Evolutionary conservation across 371 early-diverging fungal species (phyloP).

Genomic region (Mucor plumbeus): DNA sequence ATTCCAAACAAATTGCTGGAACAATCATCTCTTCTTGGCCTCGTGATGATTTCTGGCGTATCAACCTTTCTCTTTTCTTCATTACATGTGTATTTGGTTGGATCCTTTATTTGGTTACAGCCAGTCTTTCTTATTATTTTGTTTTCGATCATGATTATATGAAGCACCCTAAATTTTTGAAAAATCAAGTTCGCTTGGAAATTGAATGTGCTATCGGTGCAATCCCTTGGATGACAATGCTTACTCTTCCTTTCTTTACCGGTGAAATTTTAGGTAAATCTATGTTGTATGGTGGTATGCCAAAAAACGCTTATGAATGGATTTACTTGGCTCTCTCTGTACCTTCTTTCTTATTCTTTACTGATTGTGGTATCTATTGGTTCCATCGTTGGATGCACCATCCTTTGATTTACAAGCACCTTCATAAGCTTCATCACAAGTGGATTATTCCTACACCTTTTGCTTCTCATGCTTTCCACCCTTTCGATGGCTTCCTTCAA

Average conservation of each 20-base stretch:
- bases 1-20: slow-evolving; percentile 37
- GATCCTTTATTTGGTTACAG: slow-evolving; percentile 80
- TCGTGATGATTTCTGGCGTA: slow-evolving; percentile 73
- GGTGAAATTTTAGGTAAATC: slow-evolving; percentile 91
- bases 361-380: slow-evolving; percentile 95
- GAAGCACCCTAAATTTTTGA: slow-evolving; percentile 92
- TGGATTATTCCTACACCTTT: slow-evolving; percentile 89
- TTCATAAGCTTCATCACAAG: slow-evolving; percentile 80
- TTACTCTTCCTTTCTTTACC: slow-evolving; percentile 91
- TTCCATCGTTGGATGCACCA: slow-evolving; percentile 92
- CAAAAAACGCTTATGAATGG: slow-evolving; percentile 50
- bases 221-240: slow-evolving; percentile 78
- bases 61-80: slow-evolving; percentile 70
- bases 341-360: slow-evolving; percentile 83
- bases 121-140: slow-evolving; percentile 76
- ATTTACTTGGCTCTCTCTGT: slow-evolving; percentile 69
- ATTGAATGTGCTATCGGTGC: slow-evolving; percentile 79
- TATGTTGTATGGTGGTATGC: slow-evolving; percentile 65
- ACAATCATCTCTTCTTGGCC: slow-evolving; percentile 39
- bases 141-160: slow-evolving; percentile 88
- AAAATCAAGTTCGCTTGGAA: slow-evolving; percentile 87
- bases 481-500: slow-evolving; percentile 92
- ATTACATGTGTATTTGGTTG: slow-evolving; percentile 75
- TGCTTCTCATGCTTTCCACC: slow-evolving; percentile 96
- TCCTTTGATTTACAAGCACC: slow-evolving; percentile 80